Percentiles rank a stretch among this genome's conserved stretches.
phyloP scores from a whole-genome alignment of 2,329 filamentous ascomycete genomes.

The Ophiostoma triangulosporum region DNA sequence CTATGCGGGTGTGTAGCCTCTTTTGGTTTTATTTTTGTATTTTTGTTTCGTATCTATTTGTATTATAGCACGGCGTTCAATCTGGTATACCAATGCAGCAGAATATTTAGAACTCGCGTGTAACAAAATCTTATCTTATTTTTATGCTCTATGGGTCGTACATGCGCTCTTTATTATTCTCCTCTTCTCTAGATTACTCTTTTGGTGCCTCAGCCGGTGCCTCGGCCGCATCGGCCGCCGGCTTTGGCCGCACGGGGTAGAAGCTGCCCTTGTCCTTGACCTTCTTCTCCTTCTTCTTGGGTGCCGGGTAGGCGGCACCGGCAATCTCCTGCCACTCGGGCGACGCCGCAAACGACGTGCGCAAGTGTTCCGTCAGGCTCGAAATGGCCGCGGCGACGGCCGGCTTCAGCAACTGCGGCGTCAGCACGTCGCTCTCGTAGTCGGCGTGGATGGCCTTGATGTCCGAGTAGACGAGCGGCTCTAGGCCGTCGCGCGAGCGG shows the following conservation, averaged over 20 bases:
- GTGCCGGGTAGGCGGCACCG: constrained; percentile 67
- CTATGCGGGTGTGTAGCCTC: constrained; percentile 14
- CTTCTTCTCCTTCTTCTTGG: constrained; percentile 42
- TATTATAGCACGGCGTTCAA: neutral
- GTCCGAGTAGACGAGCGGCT: constrained; percentile 66
- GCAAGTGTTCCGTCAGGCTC: constrained; percentile 64
- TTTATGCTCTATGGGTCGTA: no score
- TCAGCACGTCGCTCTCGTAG: constrained; percentile 66
- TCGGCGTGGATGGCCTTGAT: constrained; percentile 67
- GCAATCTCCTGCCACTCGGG: constrained; percentile 70
- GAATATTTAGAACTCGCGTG: no score
- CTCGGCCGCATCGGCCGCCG: neutral
- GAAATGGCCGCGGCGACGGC: constrained; percentile 63
- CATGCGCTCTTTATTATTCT: no score
- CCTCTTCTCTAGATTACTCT: neutral
- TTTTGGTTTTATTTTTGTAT: neutral
- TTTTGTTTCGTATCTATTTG: neutral
- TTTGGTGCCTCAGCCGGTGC: constrained; percentile 3
- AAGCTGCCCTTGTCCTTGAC: constrained; percentile 16
- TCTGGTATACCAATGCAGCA: neutral
- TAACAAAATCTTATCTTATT: no score
- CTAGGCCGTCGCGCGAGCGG: constrained; percentile 47
- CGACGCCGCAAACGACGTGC: constrained; percentile 54
- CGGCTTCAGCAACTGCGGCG: constrained; percentile 79
- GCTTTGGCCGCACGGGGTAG: constrained; percentile 15